Base-by-base conservation (phyloP, 805 yeast genomes). In the Starmerella kuoi region DNA sequence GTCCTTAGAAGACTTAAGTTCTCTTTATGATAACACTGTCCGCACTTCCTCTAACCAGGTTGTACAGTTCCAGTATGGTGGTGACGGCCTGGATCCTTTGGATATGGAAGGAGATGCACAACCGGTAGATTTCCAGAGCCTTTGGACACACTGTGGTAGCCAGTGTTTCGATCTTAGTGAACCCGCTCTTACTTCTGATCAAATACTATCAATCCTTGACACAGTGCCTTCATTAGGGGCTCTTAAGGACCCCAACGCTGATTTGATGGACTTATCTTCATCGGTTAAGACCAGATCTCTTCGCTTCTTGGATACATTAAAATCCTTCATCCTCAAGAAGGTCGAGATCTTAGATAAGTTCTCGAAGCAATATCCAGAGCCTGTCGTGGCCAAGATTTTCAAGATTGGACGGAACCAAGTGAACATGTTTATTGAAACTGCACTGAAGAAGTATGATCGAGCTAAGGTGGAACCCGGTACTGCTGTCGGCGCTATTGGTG, bases 51-150 rank as follows among this genome's bases (percentile, higher is more conserved):
- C 93, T 41, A 86, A 86, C 59, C 95, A 96, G 63, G 84, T 91
- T 58, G 98, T 91, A 15, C 99, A 91, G 64, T 91, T 91, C 64
- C 83, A 85, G 27, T 91, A 91, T 59, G 99, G 99, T 63, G 98
- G 97, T 49, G 99, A 91, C 62, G 95, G 97, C 37, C 72, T 91
- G 50, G 99, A 91, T 68, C 99, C 99, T 3, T 70, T 84, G 58
- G 96, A 88, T 63, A 91, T 91, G 98, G 99, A 93, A 65, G 98
- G 98, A 53, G 95, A 93, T 62, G 95, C 97, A 1, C 75, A 69
- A 55, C 98, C 99, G 0, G 98, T 91, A 27, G 86, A 93, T 60
- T 88, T 91, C 60, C 70, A 69, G 42, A 76, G 96, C 58, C 84
- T 94, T 20, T 91, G 99, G 99, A 86, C 78, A 49, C 98, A 91